These are phyloP conservation scores for Juglanconis oblonga DNA, from an alignment of 2,329 filamentous ascomycete genomes.

Conservation along the genomic window DNA sequence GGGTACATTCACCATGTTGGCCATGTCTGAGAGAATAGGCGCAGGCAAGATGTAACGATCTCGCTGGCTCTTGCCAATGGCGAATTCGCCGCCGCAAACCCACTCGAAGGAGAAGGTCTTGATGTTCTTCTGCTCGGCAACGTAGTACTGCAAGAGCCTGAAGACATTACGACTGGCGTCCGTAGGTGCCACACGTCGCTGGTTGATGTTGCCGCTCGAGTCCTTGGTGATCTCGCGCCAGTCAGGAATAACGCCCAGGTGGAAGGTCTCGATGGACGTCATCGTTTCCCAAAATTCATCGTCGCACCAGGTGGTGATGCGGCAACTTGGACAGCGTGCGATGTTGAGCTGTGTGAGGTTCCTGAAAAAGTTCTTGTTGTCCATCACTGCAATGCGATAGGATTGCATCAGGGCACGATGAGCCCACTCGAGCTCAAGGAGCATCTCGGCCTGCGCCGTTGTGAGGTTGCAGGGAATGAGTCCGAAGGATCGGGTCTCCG, in stretches of 20 bases:
- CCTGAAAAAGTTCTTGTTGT: conserved; percentile 53
- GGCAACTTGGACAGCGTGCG: conserved; percentile 61
- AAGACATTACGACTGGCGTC: conserved; percentile 50
- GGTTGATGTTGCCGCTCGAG: conserved; percentile 42
- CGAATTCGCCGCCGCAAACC: conserved; percentile 65
- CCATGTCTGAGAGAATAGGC: conserved; percentile 43
- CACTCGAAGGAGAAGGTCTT: conserved; percentile 63
- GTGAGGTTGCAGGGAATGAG: conserved; percentile 48
- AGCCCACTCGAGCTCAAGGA: conserved; percentile 67
- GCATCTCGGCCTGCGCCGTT: conserved; percentile 63
- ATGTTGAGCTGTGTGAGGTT: conserved; percentile 59
- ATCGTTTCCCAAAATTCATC: conserved; percentile 61
- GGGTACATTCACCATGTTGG: conserved; percentile 27
- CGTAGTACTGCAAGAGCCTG: conserved; percentile 47
- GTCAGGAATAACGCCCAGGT: conserved; percentile 61
- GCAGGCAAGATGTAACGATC: conserved; percentile 62
- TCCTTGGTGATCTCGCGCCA: conserved; percentile 60
- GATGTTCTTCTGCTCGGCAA: conserved; percentile 48
- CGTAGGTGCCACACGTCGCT: conserved; percentile 42
- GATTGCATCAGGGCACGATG: conserved; percentile 67
- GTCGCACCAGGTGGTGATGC: conserved; percentile 54
- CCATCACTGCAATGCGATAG: conserved; percentile 62
- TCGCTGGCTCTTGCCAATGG: conserved; percentile 57
- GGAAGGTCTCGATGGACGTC: conserved; percentile 50
- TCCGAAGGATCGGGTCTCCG: conserved; percentile 24